Percentiles rank a stretch among this genome's conserved stretches.
Conservation (phyloP, 495 filamentous ascomycete genomes). For the Daldinia loculata region DNA sequence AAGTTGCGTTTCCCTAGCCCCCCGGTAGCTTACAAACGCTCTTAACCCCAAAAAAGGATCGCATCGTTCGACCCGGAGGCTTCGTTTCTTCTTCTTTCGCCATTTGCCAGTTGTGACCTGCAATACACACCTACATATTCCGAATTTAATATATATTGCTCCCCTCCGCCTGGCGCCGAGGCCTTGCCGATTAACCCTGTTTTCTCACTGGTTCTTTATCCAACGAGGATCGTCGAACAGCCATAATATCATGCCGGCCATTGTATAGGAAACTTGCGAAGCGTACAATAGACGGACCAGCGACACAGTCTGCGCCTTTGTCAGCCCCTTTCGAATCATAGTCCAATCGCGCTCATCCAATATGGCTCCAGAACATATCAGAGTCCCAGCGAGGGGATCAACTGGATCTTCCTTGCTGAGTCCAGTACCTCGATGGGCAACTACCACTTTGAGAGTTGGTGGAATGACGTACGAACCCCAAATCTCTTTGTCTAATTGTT, state of each 20-base stretch:
- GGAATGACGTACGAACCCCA: conserved; percentile 79
- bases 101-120: conserved; percentile 5
- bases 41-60: conserved; percentile 28
- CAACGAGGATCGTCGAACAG: not conserved
- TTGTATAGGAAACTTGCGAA: conserved; percentile 17
- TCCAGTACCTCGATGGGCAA: conserved; percentile 72
- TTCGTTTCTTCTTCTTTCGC: conserved; percentile 29
- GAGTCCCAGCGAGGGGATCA: conserved; percentile 53
- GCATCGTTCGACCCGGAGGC: conserved; percentile 40
- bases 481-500: not conserved
- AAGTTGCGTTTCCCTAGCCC: not conserved
- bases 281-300: conserved; percentile 8
- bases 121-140: conserved; percentile 9
- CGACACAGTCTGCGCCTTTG: conserved; percentile 11
- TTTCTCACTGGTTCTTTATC: conserved; percentile 7
- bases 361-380: conserved; percentile 60
- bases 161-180: conserved; percentile 36
- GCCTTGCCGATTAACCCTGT: conserved; percentile 5
- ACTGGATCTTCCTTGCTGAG: conserved; percentile 40
- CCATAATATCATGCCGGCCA: conserved; percentile 25
- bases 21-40: conserved; percentile 37
- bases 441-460: conserved; percentile 86
- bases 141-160: conserved; percentile 29
- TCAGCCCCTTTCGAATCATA: not conserved
- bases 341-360: conserved; percentile 28